A percentile compares a stretch with the other conserved stretches of the same genome.
Evolutionary conservation across 2,329 filamentous ascomycete genomes (phyloP).

Genomic region (Microdochium nivale): DNA sequence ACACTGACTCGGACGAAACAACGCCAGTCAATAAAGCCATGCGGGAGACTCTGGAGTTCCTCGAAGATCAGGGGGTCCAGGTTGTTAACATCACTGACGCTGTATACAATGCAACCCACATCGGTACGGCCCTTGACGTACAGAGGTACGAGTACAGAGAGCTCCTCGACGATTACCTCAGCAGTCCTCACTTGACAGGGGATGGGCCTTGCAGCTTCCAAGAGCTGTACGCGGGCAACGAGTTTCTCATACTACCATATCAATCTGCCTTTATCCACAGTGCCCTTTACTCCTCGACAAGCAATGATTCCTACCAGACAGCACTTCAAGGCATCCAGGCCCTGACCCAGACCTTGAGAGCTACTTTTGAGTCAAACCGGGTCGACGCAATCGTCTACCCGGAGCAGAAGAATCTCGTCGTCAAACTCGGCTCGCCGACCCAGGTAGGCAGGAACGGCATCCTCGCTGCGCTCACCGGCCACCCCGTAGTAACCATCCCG

Average conservation of each 20-base stretch:
- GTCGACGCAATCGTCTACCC: slow-evolving; percentile 56
- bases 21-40: slow-evolving; percentile 47
- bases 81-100: slow-evolving; percentile 39
- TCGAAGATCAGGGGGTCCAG: slow-evolving; percentile 36
- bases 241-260: slow-evolving; percentile 51
- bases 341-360: slow-evolving; percentile 39
- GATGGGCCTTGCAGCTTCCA: slow-evolving; percentile 32
- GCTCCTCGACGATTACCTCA: slow-evolving; percentile 45
- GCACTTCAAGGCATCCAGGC: slow-evolving; percentile 38
- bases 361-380: slow-evolving; percentile 36
- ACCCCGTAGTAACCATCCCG: slow-evolving; percentile 36
- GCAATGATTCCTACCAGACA: slow-evolving; percentile 37
- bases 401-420: slow-evolving; percentile 55
- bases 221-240: slow-evolving; percentile 37
- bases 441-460: slow-evolving; percentile 49
- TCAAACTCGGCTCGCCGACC: slow-evolving; percentile 43
- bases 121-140: slow-evolving; percentile 42
- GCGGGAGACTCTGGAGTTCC: slow-evolving; percentile 31
- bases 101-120: slow-evolving; percentile 41
- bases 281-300: slow-evolving; percentile 40
- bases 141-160: slow-evolving; percentile 54
- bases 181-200: slow-evolving; percentile 29
- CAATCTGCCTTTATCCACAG: slow-evolving; percentile 47
- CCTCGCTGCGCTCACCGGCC: slow-evolving; percentile 29
- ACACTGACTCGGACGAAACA: slow-evolving; percentile 40